A percentile compares a stretch with the other conserved stretches of the same genome.
Conservation (phyloP, 768 basidiomycete species). For the Paxillus involutus region DNA sequence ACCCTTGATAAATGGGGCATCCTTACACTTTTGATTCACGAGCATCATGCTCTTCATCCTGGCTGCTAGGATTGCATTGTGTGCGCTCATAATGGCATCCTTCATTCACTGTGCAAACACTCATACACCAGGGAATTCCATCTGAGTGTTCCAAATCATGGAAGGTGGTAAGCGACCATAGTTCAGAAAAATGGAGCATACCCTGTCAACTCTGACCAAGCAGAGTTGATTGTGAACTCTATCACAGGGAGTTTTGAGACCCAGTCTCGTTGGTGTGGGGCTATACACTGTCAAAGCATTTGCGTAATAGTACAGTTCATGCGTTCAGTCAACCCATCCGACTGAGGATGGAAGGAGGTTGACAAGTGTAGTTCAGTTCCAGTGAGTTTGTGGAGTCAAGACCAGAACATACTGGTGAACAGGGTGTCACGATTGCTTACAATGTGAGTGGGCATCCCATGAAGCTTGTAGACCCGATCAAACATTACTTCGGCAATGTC, state of each 20-base stretch:
- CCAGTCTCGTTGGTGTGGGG: constrained; percentile 31
- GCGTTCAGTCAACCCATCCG: constrained; percentile 36
- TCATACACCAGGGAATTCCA: constrained; percentile 27
- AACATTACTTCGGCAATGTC: constrained; percentile 29
- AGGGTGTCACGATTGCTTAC: constrained; percentile 28
- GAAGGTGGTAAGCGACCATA: constrained; percentile 29
- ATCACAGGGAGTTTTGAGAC: constrained; percentile 26
- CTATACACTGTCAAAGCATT: constrained; percentile 27
- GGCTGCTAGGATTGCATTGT: constrained; percentile 25
- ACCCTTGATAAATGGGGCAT: constrained; percentile 18
- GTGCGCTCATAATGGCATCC: constrained; percentile 24
- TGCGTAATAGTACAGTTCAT: constrained; percentile 33
- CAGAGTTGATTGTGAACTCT: constrained; percentile 39
- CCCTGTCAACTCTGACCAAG: constrained; percentile 33
- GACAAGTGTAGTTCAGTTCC: constrained; percentile 17
- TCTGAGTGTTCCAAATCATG: constrained; percentile 28
- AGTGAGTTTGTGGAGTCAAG: constrained; percentile 14
- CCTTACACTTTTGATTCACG: constrained; percentile 21
- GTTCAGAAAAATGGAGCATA: constrained; percentile 38
- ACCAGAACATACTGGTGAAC: constrained; percentile 35
- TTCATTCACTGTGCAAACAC: constrained; percentile 23
- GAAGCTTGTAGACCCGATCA: constrained; percentile 24
- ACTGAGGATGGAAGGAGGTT: constrained; percentile 34
- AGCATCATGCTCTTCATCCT: constrained; percentile 25
- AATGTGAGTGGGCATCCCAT: constrained; percentile 30